A percentile compares a stretch with the other conserved stretches of the same genome.
phyloP scores from a whole-genome alignment of 805 yeast species.

The Wickerhamomyces silvicola region DNA sequence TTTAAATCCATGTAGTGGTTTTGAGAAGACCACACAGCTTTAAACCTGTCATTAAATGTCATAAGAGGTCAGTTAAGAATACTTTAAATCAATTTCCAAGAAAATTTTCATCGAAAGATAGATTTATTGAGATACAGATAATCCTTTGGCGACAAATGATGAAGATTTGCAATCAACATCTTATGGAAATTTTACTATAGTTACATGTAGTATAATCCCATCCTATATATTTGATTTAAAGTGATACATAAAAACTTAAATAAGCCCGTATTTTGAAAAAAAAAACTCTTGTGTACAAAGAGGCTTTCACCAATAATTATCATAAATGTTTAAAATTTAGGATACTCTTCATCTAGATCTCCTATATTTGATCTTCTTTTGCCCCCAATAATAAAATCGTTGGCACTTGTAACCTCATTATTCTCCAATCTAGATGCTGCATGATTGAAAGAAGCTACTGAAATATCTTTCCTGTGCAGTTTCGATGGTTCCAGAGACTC shows the following conservation, averaged over 20 bases:
- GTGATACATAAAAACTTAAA: too few relatives aligned
- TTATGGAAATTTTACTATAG: slow-evolving; percentile 8
- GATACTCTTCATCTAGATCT: slow-evolving; percentile 1
- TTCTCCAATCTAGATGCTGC: slow-evolving; percentile 5
- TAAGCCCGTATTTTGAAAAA: too few relatives aligned
- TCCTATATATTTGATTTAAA: too few relatives aligned
- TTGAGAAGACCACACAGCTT: too few relatives aligned
- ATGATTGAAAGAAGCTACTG: slow-evolving; percentile 16
- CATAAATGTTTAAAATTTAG: background rate
- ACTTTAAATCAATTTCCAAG: slow-evolving; percentile 7
- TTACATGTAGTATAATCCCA: too few relatives aligned
- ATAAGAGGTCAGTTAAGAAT: slow-evolving; percentile 2
- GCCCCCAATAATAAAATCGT: slow-evolving; percentile 16
- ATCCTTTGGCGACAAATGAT: slow-evolving; percentile 8
- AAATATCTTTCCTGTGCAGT: slow-evolving; percentile 11
- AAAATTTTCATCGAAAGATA: slow-evolving; percentile 4
- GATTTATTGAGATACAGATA: slow-evolving; percentile 16
- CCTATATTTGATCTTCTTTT: background rate
- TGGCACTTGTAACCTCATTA: slow-evolving; percentile 11
- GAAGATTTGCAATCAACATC: slow-evolving; percentile 10
- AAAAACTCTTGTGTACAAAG: too few relatives aligned
- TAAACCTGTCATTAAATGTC: too few relatives aligned
- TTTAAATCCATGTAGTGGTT: too few relatives aligned
- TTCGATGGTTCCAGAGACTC: too few relatives aligned
- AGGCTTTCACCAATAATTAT: background rate